Evolutionary conservation across 2,329 filamentous ascomycete genomes (phyloP).

Genomic region (Aphanocladium album): DNA sequence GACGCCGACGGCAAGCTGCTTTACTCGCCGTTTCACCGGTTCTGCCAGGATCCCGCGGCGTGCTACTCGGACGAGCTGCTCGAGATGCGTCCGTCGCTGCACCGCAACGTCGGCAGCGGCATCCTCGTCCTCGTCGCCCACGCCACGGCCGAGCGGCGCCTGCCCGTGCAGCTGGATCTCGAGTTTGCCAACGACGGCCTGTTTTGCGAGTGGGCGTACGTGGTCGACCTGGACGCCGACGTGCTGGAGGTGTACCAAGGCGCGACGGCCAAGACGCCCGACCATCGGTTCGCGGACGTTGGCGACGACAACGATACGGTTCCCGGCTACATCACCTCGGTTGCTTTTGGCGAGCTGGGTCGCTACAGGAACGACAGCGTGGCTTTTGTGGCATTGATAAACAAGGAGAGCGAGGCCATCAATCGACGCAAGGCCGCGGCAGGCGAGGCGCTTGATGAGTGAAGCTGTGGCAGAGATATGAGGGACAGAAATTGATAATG

Average conservation of each 20-base stretch:
- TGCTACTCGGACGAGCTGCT: constrained; percentile 6
- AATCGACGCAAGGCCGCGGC: background rate
- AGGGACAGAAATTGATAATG: too few species aligned
- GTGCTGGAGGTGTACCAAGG: constrained; percentile 3
- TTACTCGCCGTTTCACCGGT: background rate
- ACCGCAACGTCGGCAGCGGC: background rate
- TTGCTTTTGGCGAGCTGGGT: background rate
- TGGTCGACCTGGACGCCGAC: constrained; percentile 3
- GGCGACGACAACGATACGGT: background rate
- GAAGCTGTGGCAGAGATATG: too few species aligned
- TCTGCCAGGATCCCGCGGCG: background rate
- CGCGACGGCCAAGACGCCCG: background rate
- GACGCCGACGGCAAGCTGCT: background rate
- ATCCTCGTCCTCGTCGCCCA: constrained; percentile 1
- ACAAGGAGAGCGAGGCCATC: background rate
- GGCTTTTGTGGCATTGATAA: background rate
- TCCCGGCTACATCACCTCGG: background rate
- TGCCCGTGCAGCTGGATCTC: background rate
- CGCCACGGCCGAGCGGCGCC: background rate
- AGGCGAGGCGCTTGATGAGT: background rate
- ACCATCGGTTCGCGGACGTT: background rate
- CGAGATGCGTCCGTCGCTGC: constrained; percentile 3
- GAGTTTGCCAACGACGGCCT: constrained; percentile 9
- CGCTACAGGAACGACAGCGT: background rate
- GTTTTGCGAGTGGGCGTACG: constrained; percentile 9